Evolutionary conservation across 1,139 yeast species (phyloP), one percentile per base, ranked within the genome.

Genomic region (Blastobotrys raffinosifermentans): DNA sequence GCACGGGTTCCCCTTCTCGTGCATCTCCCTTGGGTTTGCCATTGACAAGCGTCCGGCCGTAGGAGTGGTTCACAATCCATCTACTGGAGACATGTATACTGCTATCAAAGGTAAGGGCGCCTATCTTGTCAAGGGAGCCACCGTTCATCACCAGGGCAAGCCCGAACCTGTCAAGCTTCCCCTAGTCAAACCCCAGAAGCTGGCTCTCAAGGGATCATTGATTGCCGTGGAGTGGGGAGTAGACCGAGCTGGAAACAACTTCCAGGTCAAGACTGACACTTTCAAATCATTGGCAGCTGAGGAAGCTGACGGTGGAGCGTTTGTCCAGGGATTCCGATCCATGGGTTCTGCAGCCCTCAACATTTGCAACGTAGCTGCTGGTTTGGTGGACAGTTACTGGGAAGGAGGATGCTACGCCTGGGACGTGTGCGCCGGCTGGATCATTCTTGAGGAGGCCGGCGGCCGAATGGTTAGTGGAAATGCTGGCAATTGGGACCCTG

Each of bases 351-450:
- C 81, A 2, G 81, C 81, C 1, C 67, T 75, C 67, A 73, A 75
- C 40, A 52, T 75, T 31, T 69, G 75, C 11, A 67, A 69, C 26
- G 74, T 72, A 8, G 79, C 80, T 1, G 63, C 76, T 5, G 81
- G 81, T 3, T 63, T 64, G 38, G 43, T 74, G 26, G 81, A 75
- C 49, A 62, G 73, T 22, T 75, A 75, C 57, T 76, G 80, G 78
- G 80, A 75, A 55, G 80, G 80, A 37, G 79, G 80, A 15, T 73
- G 78, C 54, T 74, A 70, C 46, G 69, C 75, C 5, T 75, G 81
- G 81, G 81, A 76, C 49, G 79, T 75, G 3, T 73, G 79, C 51
- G 81, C 80, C 4, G 80, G 80, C 25, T 75, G 79, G 80, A 66
- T 76, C 41, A 72, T 76, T 40, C 52, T 75, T 8, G 61, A 64